Conservation (phyloP, 495 filamentous ascomycete genomes). For the Aspergillus wentii region DNA sequence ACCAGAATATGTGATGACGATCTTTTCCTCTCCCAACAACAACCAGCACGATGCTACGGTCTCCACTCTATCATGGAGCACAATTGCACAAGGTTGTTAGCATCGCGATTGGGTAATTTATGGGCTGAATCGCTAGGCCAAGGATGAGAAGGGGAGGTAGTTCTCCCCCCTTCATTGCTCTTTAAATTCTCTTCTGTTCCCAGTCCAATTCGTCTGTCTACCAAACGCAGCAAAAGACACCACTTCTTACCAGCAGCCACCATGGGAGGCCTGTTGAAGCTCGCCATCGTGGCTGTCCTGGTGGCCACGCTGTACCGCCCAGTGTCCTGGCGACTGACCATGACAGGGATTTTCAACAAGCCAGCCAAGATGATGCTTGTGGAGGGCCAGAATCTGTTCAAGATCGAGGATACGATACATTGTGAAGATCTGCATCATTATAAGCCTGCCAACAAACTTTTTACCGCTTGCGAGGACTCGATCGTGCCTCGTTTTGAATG, state of each 20-base stretch:
- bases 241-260: background rate
- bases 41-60: too few species aligned
- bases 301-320: conserved; percentile 27
- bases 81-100: too few species aligned
- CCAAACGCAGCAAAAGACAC: background rate
- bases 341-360: conserved; percentile 25
- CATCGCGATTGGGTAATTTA: too few species aligned
- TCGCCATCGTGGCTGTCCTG: conserved; percentile 30
- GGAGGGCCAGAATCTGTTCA: conserved; percentile 28
- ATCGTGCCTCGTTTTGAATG: conserved; percentile 41
- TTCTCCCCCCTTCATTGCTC: too few species aligned
- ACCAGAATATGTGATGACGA: too few species aligned
- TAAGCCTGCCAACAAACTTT: conserved; percentile 41
- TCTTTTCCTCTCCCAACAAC: too few species aligned
- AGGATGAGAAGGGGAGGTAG: too few species aligned
- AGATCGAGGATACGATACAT: conserved; percentile 48
- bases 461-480: conserved; percentile 52
- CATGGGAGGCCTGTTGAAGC: conserved; percentile 23
- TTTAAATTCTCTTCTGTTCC: too few species aligned
- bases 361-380: conserved; percentile 21
- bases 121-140: too few species aligned
- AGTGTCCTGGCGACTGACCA: conserved; percentile 18
- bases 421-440: conserved; percentile 61
- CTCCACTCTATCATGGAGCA: too few species aligned
- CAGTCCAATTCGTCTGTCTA: too few species aligned